Evolutionary conservation across 2,329 filamentous ascomycete genomes (phyloP), one percentile per base, ranked within the genome.

Genomic region (Hymenoscyphus albidus): DNA sequence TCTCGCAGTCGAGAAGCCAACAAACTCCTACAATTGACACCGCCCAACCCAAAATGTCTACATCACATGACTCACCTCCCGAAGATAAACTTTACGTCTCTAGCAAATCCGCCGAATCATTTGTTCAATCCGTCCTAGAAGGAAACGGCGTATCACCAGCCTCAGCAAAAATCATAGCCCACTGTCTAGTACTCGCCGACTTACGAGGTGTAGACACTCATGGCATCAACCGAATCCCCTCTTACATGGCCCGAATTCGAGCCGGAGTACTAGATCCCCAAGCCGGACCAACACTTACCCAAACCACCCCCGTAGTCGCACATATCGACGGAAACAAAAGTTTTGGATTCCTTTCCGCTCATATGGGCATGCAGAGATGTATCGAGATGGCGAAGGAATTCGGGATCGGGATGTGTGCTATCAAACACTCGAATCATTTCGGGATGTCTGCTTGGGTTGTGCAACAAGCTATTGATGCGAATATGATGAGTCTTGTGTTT

Each of bases 381-480:
- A 85, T 93, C 57, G 80, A 84, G 10, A 87, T 89, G 77, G 90
- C 90, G 0, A 77, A 79, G 31, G 74, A 77, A 1, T 86, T 82
- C 71, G 90, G 90, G 13, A 90, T 94, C 67, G 91, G 91, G 32
- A 87, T 95, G 83, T 88, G 89, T 0, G 86, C 84, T 64, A 81
- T 94, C 72, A 90, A 88, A 75, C 88, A 89, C 76, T 90, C 87
- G 51, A 94, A 94, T 71, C 90, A 94, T 75, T 93, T 91, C 71
- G 91, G 91, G 62, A 95, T 95, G 91, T 84, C 84, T 3, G 91
- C 91, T 0, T 94, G 90, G 89, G 74, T 93, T 0, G 90, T 93
- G 12, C 88, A 91, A 74, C 87, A 92, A 76, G 91, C 90, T 0
- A 76, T 93, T 14, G 88, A 94, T 64, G 87, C 84, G 0, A 81